Base-by-base conservation (phyloP, 148 eudicot genomes). In the Fagopyrum esculentum region DNA sequence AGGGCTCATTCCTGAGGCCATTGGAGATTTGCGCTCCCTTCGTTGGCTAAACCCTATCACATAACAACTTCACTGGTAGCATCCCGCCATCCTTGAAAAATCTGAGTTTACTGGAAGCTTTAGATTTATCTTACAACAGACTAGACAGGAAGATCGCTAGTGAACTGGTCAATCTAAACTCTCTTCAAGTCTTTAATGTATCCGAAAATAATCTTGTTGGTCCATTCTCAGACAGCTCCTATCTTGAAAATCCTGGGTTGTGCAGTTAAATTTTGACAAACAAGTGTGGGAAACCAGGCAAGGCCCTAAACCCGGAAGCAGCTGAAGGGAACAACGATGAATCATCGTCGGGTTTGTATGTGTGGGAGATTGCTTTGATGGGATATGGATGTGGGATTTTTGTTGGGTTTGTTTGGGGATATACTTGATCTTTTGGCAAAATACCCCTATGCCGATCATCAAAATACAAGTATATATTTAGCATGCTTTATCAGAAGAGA, bases 261-360 rank as follows among this genome's bases (percentile, higher is more conserved):
- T 83, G 86, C 57, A 81, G 83, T n/a, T 5, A 5, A 9, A 75
- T 79, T 19, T 19, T 83, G 75, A 66, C 70, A 71, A 77, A 77
- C 2, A 77, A 72, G 59, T 77, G 80, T 45, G 77, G 64, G 76
- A 17, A 15, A 30, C 26, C 2, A 7, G 19, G 3, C 11, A 44
- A 52, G 7, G 1, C 74, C 5, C 63, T 22, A 22, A 22, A 22
- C 26, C 26, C 26, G 26, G 26, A 22, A 22, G 26, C 26, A 22
- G 26, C 26, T 22, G 56, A 51, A n/a, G 51, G 19, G 1, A 2
- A 44, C 47, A 55, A 45, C 35, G 15, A 13, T 3, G 6, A 35
- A 66, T 48, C 35, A 46, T 7, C 17, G 26, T 22, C 26, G 26
- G 26, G 26, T 22, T 16, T 71, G 2, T 8, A 46, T 0, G 52